A percentile compares a stretch with the other conserved stretches of the same genome.
Conservation (phyloP, 805 yeast species). For the Henningerozyma blattae region DNA sequence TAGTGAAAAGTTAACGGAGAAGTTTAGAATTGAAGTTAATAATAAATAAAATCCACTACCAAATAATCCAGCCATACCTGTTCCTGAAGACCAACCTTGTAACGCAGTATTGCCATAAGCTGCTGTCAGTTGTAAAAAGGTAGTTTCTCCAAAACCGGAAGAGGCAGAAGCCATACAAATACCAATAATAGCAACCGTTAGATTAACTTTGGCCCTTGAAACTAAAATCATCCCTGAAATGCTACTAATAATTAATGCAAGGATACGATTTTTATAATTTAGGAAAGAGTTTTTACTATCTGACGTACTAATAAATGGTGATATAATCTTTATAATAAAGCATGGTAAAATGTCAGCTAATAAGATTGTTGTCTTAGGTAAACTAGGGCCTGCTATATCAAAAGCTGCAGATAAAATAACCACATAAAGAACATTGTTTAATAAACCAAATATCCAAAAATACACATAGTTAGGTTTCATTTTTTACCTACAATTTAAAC, state of each 20-base stretch:
- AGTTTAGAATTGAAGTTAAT: slow-evolving; percentile 54
- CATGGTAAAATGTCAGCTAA: slow-evolving; percentile 84
- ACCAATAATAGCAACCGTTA: slow-evolving; percentile 44
- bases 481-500: neutral
- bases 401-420: slow-evolving; percentile 87
- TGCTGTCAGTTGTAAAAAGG: slow-evolving; percentile 81
- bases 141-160: slow-evolving; percentile 84
- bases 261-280: slow-evolving; percentile 45
- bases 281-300: slow-evolving; percentile 28
- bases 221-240: slow-evolving; percentile 64
- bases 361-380: slow-evolving; percentile 79
- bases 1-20: slow-evolving; percentile 44
- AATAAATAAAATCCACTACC: slow-evolving; percentile 68
- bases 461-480: slow-evolving; percentile 29
- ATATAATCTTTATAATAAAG: slow-evolving; percentile 50
- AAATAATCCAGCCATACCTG: slow-evolving; percentile 88
- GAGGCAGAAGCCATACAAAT: slow-evolving; percentile 69
- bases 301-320: slow-evolving; percentile 44
- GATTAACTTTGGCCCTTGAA: slow-evolving; percentile 15
- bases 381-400: slow-evolving; percentile 71
- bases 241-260: slow-evolving; percentile 44
- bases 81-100: slow-evolving; percentile 86
- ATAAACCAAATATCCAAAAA: slow-evolving; percentile 75
- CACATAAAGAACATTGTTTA: slow-evolving; percentile 83
- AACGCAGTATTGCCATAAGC: slow-evolving; percentile 49